Evolutionary conservation across 108 stramenopile species (phyloP), one percentile per base, ranked within the genome.

Genomic region (Asterionellopsis glacialis): DNA sequence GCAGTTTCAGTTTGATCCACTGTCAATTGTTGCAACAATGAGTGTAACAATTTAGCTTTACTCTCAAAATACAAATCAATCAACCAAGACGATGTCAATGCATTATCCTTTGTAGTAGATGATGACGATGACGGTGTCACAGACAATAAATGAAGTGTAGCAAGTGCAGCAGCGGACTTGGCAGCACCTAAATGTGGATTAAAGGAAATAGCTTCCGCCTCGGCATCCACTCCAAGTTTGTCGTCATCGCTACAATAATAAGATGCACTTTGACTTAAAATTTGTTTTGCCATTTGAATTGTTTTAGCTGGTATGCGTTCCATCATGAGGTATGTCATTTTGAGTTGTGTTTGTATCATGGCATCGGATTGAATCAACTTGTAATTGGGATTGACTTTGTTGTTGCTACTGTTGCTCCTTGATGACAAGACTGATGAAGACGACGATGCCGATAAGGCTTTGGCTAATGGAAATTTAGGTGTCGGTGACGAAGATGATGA

Each of bases 301-400:
- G 84, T 87, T 48, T 81, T 76, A 0, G 63, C 51, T 9, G 93
- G 93, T 1, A 94, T 53, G 11, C 80, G 83, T 60, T 91, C 86
- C 13, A 91, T 71, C 55, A 91, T 89, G 33, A 94, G 71, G 64
- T 79, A 88, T n/a, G 82, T 69, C 93, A 94, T 94, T 66, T 80
- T 70, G 55, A 81, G 80, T 71, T 93, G 92, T 15, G 78, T 74
- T 45, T 60, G 50, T 25, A 87, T 51, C 28, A 82, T 28, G 13
- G 68, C 65, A 64, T 71, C 67, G 0, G 60, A 27, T 4, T 42
- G 23, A 41, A 22, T 27, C 27, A 10, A 28, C 0, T 2, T 38
- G 23, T 7, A 3, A 28, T 47, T 15, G 9, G 15, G 2, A 26
- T 10, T 9, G 14, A 45, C 23, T 56, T 59, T 59, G 27, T 63